Conservation (phyloP, 306 rosid species). For the Vigna angularis region DNA sequence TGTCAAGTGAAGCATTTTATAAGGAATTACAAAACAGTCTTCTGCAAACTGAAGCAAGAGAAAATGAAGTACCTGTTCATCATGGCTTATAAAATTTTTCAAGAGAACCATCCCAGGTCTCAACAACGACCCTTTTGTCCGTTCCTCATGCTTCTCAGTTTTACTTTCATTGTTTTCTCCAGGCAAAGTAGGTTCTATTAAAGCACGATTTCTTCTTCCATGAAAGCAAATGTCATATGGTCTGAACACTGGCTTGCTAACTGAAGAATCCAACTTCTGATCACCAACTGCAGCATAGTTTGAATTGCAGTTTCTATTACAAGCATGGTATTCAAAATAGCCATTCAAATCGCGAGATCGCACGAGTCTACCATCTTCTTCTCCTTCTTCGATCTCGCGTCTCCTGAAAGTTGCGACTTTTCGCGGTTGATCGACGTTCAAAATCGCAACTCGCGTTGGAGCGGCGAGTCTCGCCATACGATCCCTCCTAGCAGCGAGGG, state of each 20-base stretch:
- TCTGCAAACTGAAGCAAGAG: neutral
- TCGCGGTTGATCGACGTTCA: too few species aligned
- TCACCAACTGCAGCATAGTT: conserved; percentile 10
- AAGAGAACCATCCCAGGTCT: conserved; percentile 74
- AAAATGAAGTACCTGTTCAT: conserved; percentile 56
- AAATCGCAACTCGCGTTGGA: too few species aligned
- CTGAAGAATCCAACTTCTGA: neutral
- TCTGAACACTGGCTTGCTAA: neutral
- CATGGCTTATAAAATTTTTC: conserved; percentile 50
- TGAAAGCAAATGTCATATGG: conserved; percentile 59
- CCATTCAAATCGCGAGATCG: too few species aligned
- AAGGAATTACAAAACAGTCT: neutral
- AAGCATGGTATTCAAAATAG: too few species aligned
- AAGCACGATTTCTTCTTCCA: conserved; percentile 13
- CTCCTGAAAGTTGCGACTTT: too few species aligned
- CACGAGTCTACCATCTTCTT: too few species aligned
- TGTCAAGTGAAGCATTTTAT: too few species aligned
- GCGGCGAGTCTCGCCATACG: too few species aligned
- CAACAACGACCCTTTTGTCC: conserved; percentile 37
- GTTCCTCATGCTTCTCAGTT: conserved; percentile 26
- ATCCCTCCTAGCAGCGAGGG: too few species aligned
- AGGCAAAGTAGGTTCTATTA: neutral
- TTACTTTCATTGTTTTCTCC: conserved; percentile 19
- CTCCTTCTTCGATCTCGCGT: too few species aligned
- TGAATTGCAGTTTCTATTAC: too few species aligned